A percentile compares a stretch with the other conserved stretches of the same genome.
phyloP scores from a whole-genome alignment of 2,329 filamentous ascomycete genomes.

The Boeremia lycopersici region DNA sequence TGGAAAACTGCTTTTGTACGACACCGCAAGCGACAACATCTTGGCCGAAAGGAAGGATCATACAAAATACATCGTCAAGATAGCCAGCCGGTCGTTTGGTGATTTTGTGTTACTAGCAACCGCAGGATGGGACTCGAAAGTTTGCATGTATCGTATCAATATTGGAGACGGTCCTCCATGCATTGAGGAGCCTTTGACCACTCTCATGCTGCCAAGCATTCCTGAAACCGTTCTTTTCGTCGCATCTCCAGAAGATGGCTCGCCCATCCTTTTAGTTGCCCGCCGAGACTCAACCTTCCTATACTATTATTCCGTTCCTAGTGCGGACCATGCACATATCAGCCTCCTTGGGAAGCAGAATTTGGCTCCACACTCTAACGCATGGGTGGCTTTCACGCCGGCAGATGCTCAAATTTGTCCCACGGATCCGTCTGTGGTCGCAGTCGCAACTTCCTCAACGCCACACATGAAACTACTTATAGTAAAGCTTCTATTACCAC shows the following conservation, averaged over 20 bases:
- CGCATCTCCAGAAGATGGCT: constrained; percentile 52
- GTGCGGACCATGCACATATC: constrained; percentile 19
- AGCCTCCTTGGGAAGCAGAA: constrained; percentile 62
- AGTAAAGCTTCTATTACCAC: constrained; percentile 62
- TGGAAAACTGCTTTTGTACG: constrained; percentile 59
- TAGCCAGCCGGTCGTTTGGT: constrained; percentile 49
- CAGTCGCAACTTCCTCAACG: constrained; percentile 64
- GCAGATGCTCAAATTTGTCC: constrained; percentile 63
- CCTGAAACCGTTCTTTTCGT: constrained; percentile 64
- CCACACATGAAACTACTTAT: constrained; percentile 69
- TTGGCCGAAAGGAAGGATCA: constrained; percentile 62
- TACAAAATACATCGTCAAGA: constrained; percentile 63
- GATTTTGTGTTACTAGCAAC: constrained; percentile 54
- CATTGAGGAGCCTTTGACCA: constrained; percentile 50
- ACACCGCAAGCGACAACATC: constrained; percentile 46
- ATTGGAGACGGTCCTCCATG: constrained; percentile 32
- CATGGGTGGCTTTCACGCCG: constrained; percentile 69
- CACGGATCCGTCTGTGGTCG: constrained; percentile 59
- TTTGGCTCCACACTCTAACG: constrained; percentile 65
- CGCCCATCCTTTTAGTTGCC: constrained; percentile 59
- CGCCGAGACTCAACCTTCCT: constrained; percentile 64
- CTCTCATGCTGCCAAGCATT: constrained; percentile 56
- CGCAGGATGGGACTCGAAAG: constrained; percentile 65
- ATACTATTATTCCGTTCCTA: constrained; percentile 58
- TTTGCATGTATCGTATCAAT: constrained; percentile 57